Percentiles rank a stretch among this genome's conserved stretches.
Conservation (phyloP, 345 rosid genomes). For the Raphanus sativus region DNA sequence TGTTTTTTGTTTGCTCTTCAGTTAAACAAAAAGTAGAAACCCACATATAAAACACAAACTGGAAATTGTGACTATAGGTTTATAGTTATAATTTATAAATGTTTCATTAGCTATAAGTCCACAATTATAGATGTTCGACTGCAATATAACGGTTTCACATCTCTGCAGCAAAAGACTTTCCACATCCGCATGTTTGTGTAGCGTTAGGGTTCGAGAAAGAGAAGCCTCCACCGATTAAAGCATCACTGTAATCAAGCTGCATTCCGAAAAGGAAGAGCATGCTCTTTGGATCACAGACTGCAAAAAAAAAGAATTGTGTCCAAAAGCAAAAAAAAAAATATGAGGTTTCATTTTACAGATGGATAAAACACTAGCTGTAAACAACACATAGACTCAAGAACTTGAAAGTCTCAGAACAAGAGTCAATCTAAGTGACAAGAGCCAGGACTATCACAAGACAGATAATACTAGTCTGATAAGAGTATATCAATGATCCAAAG, state of each 20-base stretch:
- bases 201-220: conserved; percentile 93
- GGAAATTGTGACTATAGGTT: no score
- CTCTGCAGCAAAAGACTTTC: conserved; percentile 72
- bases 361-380: not conserved
- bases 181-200: conserved; percentile 79
- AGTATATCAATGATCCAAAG: not conserved
- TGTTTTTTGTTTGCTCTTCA: no score
- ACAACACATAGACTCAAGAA: not conserved
- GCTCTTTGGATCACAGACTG: conserved; percentile 99
- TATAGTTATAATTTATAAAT: no score
- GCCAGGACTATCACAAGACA: not conserved
- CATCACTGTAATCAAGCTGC: conserved; percentile 94
- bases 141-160: conserved; percentile 42
- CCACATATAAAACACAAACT: no score
- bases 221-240: conserved; percentile 97
- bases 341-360: not conserved
- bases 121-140: conserved; percentile 2
- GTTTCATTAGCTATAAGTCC: not conserved
- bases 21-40: no score
- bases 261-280: conserved; percentile 88
- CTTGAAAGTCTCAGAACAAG: not conserved
- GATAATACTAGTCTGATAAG: not conserved
- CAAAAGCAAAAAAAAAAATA: not conserved
- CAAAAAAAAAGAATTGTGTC: conserved; percentile 23
- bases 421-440: not conserved